phyloP scores from a whole-genome alignment of 495 filamentous ascomycete species.

The Gamarada debralockiae region DNA sequence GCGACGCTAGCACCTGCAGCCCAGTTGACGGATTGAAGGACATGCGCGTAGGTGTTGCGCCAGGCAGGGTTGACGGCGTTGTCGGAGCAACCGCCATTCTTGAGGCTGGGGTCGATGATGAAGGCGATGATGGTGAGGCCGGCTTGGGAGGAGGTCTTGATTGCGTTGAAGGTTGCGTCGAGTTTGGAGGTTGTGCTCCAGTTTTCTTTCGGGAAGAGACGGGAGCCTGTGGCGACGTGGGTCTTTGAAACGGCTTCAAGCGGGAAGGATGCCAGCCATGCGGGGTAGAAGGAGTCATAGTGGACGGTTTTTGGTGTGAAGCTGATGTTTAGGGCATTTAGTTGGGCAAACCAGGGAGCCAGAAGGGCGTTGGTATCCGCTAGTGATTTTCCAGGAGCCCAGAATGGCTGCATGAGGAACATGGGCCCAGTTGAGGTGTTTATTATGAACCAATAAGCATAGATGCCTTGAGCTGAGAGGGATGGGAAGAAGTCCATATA shows the following conservation, averaged over 20 bases:
- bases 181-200: constrained; percentile 25
- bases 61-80: constrained; percentile 57
- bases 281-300: constrained; percentile 39
- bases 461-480: not conserved
- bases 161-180: constrained; percentile 11
- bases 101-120: constrained; percentile 16
- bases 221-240: constrained; percentile 44
- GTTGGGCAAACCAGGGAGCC: constrained; percentile 11
- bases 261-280: constrained; percentile 41
- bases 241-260: constrained; percentile 37
- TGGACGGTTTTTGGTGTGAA: constrained; percentile 25
- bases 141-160: constrained; percentile 42
- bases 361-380: constrained; percentile 9
- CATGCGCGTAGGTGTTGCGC: constrained; percentile 38
- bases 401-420: constrained; percentile 16
- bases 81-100: constrained; percentile 4
- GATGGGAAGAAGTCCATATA: not conserved
- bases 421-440: not conserved
- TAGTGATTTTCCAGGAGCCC: constrained; percentile 10
- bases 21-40: constrained; percentile 4
- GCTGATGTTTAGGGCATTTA: constrained; percentile 28
- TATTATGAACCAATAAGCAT: not conserved
- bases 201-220: constrained; percentile 54
- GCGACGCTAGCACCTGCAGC: constrained; percentile 33
- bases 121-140: constrained; percentile 40